These are phyloP conservation scores for Geoglossum cookeanum DNA, from an alignment of 2,329 filamentous ascomycete species.

Conservation along the genomic window DNA sequence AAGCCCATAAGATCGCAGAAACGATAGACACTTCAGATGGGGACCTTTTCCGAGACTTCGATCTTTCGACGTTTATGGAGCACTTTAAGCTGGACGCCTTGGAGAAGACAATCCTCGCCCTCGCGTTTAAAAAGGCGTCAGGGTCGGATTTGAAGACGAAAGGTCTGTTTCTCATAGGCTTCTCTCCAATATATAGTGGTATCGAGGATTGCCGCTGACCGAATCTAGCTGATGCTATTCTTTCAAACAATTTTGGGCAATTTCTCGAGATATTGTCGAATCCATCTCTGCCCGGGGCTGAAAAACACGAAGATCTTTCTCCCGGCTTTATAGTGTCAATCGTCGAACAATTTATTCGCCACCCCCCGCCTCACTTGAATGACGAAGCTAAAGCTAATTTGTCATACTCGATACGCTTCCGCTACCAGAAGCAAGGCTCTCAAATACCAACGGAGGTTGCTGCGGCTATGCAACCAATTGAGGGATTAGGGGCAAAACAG, in stretches of 20 bases:
- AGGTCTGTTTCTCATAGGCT: slow-evolving; percentile 36
- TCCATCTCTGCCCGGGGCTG: slow-evolving; percentile 28
- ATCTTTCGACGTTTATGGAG: slow-evolving; percentile 86
- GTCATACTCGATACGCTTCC: slow-evolving; percentile 42
- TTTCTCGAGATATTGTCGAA: slow-evolving; percentile 62
- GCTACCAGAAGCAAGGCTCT: slow-evolving; percentile 46
- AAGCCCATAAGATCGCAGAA: slow-evolving; percentile 82
- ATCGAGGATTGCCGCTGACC: slow-evolving; percentile 9
- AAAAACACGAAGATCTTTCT: slow-evolving; percentile 45
- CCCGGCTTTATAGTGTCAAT: slow-evolving; percentile 58
- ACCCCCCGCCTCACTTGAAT: slow-evolving; percentile 72
- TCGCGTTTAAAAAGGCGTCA: slow-evolving; percentile 71
- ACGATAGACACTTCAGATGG: slow-evolving; percentile 79
- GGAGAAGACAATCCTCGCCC: slow-evolving; percentile 68
- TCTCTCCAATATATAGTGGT: background rate
- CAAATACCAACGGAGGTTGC: slow-evolving; percentile 52
- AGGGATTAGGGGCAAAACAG: slow-evolving; percentile 42
- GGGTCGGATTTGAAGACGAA: slow-evolving; percentile 73
- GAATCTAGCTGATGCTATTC: slow-evolving; percentile 61
- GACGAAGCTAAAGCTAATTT: slow-evolving; percentile 53
- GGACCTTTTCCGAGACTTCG: slow-evolving; percentile 89
- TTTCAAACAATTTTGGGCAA: slow-evolving; percentile 57
- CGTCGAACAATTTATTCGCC: slow-evolving; percentile 70
- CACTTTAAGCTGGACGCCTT: slow-evolving; percentile 87
- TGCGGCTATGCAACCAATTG: slow-evolving; percentile 48